Conservation (phyloP, 139 green algal genomes). For the Picochlorum sp. region DNA sequence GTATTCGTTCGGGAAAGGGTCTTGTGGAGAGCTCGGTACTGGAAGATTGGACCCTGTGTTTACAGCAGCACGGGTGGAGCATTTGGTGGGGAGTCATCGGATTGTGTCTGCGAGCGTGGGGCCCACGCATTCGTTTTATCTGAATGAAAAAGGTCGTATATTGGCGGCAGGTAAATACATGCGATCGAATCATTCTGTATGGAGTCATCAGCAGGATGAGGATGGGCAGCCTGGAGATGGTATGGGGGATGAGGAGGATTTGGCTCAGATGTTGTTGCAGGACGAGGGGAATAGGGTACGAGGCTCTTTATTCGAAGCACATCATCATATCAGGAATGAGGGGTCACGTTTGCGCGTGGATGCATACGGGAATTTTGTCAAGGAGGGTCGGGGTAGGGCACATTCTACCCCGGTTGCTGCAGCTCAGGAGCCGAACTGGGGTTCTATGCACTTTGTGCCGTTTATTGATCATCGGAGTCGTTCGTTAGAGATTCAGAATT, state of each 20-base stretch:
- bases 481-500: constrained; percentile 3
- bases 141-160: constrained; percentile 36
- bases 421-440: not conserved
- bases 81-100: constrained; percentile 39
- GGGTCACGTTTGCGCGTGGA: too few relatives aligned
- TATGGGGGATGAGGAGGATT: too few relatives aligned
- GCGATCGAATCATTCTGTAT: too few relatives aligned
- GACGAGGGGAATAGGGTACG: too few relatives aligned
- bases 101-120: constrained; percentile 40
- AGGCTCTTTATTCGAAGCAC: too few relatives aligned
- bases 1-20: constrained; percentile 51
- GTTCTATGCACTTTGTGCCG: not conserved
- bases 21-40: constrained; percentile 53
- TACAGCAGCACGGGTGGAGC: constrained; percentile 40
- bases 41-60: constrained; percentile 27
- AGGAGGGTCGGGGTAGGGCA: too few relatives aligned
- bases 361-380: too few relatives aligned
- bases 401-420: not conserved
- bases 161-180: not conserved
- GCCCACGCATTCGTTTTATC: constrained; percentile 52
- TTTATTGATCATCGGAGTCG: not conserved
- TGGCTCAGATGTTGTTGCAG: too few relatives aligned
- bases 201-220: too few relatives aligned
- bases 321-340: too few relatives aligned
- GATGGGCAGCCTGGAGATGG: too few relatives aligned